Evolutionary conservation across 176 grass and related monocot genomes (phyloP).

Genomic region (Hsuehochloa calcarea): DNA sequence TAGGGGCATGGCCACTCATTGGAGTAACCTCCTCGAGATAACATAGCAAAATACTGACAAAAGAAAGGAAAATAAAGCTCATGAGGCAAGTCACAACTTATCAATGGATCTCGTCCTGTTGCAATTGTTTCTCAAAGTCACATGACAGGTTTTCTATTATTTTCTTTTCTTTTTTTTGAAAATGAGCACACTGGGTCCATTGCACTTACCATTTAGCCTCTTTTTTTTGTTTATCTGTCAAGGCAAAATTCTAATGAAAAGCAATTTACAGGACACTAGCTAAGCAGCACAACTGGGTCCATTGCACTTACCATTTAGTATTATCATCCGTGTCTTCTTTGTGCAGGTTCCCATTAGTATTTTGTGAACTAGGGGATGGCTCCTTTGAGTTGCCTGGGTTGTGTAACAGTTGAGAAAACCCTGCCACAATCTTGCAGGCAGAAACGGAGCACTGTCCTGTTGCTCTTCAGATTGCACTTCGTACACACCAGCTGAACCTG

Average conservation of each 20-base stretch:
- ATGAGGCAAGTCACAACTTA: not conserved
- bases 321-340: slow-evolving; percentile 35
- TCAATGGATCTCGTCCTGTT: not conserved
- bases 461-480: slow-evolving; percentile 50
- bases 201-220: no score
- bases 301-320: slow-evolving; percentile 57
- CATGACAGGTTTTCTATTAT: not conserved
- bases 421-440: slow-evolving; percentile 61
- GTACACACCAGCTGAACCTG: slow-evolving; percentile 62
- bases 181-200: no score
- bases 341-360: slow-evolving; percentile 54
- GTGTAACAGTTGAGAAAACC: slow-evolving; percentile 59
- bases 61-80: not conserved
- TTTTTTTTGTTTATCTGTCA: not conserved
- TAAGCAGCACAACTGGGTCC: slow-evolving; percentile 4
- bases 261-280: not conserved
- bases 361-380: slow-evolving; percentile 26
- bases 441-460: slow-evolving; percentile 38
- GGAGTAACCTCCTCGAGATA: not conserved
- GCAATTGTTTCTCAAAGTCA: not conserved
- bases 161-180: not conserved
- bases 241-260: not conserved
- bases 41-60: not conserved
- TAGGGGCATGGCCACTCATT: not conserved
- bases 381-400: slow-evolving; percentile 47